These are phyloP conservation scores for Diplogelasinospora grovesii DNA, from an alignment of 495 filamentous ascomycete species.

Conservation along the genomic window DNA sequence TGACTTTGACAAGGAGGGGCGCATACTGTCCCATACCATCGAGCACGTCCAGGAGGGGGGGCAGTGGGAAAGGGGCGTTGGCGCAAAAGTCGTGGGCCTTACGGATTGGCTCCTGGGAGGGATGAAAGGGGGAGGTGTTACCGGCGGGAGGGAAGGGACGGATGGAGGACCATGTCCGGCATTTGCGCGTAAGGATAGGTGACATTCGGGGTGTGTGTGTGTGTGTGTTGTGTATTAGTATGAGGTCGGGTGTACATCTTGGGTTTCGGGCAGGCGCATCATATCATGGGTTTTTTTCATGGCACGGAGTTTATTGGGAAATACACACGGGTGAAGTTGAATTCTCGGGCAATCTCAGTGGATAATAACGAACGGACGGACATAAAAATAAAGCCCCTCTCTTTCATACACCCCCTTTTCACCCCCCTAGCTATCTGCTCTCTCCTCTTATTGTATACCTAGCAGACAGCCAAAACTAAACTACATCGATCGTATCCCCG, in stretches of 20 bases:
- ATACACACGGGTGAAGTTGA: too few species aligned
- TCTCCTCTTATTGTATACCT: too few species aligned
- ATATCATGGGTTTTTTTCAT: too few species aligned
- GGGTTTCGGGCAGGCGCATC: too few species aligned
- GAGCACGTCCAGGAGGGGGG: constrained; percentile 80
- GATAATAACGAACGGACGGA: too few species aligned
- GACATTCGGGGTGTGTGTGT: background rate
- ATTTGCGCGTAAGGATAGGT: constrained; percentile 20
- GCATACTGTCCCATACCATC: constrained; percentile 80
- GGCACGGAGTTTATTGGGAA: too few species aligned
- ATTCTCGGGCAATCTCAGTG: too few species aligned
- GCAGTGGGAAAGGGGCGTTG: constrained; percentile 53
- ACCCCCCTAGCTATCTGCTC: background rate
- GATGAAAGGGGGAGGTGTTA: constrained; percentile 38
- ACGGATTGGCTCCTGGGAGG: constrained; percentile 84
- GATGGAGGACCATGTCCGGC: constrained; percentile 26
- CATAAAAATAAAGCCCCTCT: too few species aligned
- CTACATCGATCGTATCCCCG: constrained; percentile 42
- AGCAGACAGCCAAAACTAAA: background rate
- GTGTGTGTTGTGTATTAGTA: background rate
- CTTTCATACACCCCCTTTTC: too few species aligned
- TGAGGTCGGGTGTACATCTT: too few species aligned
- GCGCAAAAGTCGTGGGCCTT: constrained; percentile 69
- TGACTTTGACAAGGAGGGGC: constrained; percentile 86
- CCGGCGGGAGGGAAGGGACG: too few species aligned